Conservation (phyloP, 1,284 basidiomycete species). For the Puccinia sorghi region DNA sequence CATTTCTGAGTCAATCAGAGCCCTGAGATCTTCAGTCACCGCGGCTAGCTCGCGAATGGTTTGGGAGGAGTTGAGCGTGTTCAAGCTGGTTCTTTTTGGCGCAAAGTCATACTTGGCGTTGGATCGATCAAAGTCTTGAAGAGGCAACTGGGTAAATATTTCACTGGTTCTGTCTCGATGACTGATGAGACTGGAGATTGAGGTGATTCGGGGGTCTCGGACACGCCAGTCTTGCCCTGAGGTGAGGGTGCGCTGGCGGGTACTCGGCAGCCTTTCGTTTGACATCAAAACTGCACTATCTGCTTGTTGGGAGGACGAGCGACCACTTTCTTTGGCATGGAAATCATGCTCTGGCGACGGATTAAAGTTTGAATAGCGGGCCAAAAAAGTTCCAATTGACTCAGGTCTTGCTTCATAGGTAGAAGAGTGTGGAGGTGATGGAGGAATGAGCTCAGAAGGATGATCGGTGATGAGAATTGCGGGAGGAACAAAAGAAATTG, state of each 20-base stretch:
- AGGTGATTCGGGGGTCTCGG: slow-evolving; percentile 35
- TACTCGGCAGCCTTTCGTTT: neutral
- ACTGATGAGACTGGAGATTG: slow-evolving; percentile 28
- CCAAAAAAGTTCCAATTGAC: slow-evolving; percentile 32
- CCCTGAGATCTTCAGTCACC: slow-evolving; percentile 47
- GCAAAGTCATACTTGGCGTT: slow-evolving; percentile 7
- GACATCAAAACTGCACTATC: neutral
- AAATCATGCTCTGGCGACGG: neutral
- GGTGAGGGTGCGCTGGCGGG: neutral
- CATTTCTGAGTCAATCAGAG: slow-evolving; percentile 41
- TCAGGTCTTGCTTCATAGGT: slow-evolving; percentile 15
- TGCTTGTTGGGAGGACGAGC: neutral
- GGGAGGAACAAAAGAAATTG: slow-evolving; percentile 34
- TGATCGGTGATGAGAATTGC: slow-evolving; percentile 49
- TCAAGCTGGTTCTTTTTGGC: slow-evolving; percentile 32
- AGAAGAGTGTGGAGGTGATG: slow-evolving; percentile 34
- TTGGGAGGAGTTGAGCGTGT: slow-evolving; percentile 38
- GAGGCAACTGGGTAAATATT: neutral
- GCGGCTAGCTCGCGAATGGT: slow-evolving; percentile 43
- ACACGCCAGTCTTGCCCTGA: slow-evolving; percentile 9
- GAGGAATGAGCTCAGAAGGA: slow-evolving; percentile 48
- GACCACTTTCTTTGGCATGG: neutral
- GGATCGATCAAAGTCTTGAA: slow-evolving; percentile 15
- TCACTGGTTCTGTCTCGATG: slow-evolving; percentile 22
- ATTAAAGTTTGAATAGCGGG: slow-evolving; percentile 30